These are phyloP conservation scores for Malus hybrid DNA, from an alignment of 331 rosid genomes.

Conservation along the genomic window DNA sequence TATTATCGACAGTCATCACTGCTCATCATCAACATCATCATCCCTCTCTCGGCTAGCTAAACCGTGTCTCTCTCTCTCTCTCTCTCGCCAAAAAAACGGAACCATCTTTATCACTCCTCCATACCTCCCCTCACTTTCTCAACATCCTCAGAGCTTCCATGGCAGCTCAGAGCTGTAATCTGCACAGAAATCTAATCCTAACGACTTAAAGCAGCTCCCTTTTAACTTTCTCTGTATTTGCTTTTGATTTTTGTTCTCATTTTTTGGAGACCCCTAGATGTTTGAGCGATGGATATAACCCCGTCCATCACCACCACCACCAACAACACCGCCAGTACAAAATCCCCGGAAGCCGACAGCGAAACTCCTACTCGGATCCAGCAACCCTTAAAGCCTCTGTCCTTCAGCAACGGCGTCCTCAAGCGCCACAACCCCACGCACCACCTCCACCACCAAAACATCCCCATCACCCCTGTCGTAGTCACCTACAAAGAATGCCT, in stretches of 20 bases:
- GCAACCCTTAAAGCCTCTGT: slow-evolving; percentile 33
- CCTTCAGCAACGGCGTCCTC: slow-evolving; percentile 75
- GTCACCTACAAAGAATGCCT: slow-evolving; percentile 73
- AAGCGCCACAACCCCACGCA: slow-evolving; percentile 48
- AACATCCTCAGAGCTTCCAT: not conserved
- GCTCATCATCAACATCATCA: slow-evolving; percentile 29
- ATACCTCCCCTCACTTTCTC: not conserved
- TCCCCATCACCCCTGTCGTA: not conserved
- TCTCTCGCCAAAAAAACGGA: not conserved
- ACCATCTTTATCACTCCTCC: not conserved
- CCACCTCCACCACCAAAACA: slow-evolving; percentile 26
- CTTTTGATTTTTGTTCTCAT: not conserved
- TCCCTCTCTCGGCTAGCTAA: not conserved
- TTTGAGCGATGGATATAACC: slow-evolving; percentile 66
- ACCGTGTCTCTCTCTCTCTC: not conserved
- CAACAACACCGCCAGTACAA: slow-evolving; percentile 23
- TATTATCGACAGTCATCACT: slow-evolving; percentile 63
- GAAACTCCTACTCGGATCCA: slow-evolving; percentile 75
- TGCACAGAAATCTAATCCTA: slow-evolving; percentile 32
- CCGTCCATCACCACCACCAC: slow-evolving; percentile 22
- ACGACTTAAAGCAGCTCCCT: slow-evolving; percentile 19
- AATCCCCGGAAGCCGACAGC: slow-evolving; percentile 59
- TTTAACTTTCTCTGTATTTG: not conserved
- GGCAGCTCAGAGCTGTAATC: slow-evolving; percentile 16
- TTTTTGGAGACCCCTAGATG: slow-evolving; percentile 33